Conservation (phyloP, 345 rosid genomes). For the Acer saccharum region DNA sequence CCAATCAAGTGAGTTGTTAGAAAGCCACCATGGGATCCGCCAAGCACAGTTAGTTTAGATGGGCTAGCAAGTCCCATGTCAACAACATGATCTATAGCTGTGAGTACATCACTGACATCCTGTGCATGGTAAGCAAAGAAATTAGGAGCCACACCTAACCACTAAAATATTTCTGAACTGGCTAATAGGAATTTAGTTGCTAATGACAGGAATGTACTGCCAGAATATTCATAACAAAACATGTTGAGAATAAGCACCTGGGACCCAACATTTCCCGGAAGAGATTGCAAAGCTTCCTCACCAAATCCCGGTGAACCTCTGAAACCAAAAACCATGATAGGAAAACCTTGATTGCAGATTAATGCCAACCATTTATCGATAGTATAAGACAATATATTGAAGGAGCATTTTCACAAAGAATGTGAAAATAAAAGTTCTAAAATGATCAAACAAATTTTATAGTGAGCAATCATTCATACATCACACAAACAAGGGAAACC, state of each 20-base stretch:
- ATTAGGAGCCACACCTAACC: conserved; percentile 1
- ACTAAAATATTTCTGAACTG: neutral
- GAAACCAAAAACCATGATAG: conserved; percentile 27
- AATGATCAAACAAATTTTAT: neutral
- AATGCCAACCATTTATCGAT: neutral
- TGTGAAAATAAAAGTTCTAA: conserved; percentile 7
- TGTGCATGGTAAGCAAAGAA: conserved; percentile 29
- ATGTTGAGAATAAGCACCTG: conserved; percentile 53
- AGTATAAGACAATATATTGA: neutral
- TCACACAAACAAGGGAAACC: conserved; percentile 1
- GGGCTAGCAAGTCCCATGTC: conserved; percentile 67
- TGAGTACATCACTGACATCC: conserved; percentile 85
- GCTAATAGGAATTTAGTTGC: neutral
- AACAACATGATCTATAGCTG: conserved; percentile 75
- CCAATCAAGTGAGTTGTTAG: conserved; percentile 91
- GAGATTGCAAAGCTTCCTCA: conserved; percentile 96
- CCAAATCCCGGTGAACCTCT: conserved; percentile 97
- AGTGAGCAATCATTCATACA: neutral
- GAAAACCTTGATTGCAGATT: conserved; percentile 14
- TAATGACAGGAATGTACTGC: neutral
- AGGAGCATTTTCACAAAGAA: conserved; percentile 4
- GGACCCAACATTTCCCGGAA: conserved; percentile 84
- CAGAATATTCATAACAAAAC: neutral
- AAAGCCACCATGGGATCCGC: conserved; percentile 96
- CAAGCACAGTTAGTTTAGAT: conserved; percentile 72